phyloP scores from a whole-genome alignment of 306 rosid genomes.

The Amphicarpaea edgeworthii region DNA sequence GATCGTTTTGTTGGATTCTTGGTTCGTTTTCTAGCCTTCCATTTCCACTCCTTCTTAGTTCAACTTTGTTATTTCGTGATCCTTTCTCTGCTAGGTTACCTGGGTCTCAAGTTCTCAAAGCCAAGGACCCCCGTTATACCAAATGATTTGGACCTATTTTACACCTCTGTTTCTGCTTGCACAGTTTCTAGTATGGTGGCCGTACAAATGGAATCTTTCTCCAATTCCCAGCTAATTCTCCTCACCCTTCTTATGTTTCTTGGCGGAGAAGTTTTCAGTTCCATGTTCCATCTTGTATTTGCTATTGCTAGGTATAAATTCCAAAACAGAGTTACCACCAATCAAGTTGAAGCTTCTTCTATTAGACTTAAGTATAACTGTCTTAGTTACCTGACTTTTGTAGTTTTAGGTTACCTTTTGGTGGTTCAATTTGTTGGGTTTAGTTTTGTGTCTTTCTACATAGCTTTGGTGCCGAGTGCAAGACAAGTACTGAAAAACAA shows the following conservation, averaged over 20 bases:
- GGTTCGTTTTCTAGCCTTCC: not conserved
- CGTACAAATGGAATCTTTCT: constrained; percentile 67
- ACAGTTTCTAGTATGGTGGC: constrained; percentile 81
- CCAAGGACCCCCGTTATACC: constrained; percentile 43
- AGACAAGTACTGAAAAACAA: constrained; percentile 44
- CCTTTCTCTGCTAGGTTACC: constrained; percentile 7
- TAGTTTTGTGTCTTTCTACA: constrained; percentile 43
- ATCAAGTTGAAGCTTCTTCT: too few species aligned
- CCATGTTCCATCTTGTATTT: constrained; percentile 57
- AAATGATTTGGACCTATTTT: constrained; percentile 57
- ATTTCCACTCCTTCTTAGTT: not conserved
- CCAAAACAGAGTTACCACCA: not conserved
- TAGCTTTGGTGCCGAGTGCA: constrained; percentile 47
- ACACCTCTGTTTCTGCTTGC: constrained; percentile 76
- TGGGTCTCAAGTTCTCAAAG: constrained; percentile 56
- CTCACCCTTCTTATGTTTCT: constrained; percentile 60
- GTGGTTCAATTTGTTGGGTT: constrained; percentile 45
- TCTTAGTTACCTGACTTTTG: constrained; percentile 34
- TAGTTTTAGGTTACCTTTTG: constrained; percentile 49
- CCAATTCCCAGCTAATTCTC: constrained; percentile 49
- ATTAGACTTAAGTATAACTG: constrained; percentile 29
- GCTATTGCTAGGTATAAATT: constrained; percentile 16
- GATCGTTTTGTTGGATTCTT: not conserved
- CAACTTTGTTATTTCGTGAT: not conserved
- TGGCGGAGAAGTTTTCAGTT: constrained; percentile 77